Evolutionary conservation across 2,329 filamentous ascomycete species (phyloP), one percentile per base, ranked within the genome.

Genomic region (Tolypocladium album): DNA sequence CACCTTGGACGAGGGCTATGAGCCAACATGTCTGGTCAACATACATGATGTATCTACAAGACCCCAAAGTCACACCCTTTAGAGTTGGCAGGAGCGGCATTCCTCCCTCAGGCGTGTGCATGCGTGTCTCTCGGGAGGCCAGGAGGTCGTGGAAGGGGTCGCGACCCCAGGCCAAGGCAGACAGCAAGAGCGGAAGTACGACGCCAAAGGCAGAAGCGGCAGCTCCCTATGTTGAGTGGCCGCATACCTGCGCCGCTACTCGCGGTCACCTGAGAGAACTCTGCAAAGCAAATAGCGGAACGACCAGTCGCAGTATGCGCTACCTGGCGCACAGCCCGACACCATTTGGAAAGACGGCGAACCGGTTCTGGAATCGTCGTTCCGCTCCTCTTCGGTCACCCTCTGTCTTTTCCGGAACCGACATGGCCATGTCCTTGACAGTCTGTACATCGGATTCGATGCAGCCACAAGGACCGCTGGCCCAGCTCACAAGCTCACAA

Each of bases 141-240:
- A 86, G 82, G 72, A 77, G 82, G 67, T 87, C 82, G 66, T 88
- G 86, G 86, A 87, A 84, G 68, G 85, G 84, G 1, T 78, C 82
- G 3, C 84, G 79, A 62, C 66, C 74, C 8, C 70, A 75, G 59
- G 63, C 57, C 15, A 66, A 65, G 47, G 61, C 67, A 24, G 71
- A 72, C 20, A 64, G 64, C 58, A 79, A 79, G 67, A 84, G 80
- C 66, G 78, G 80, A 24, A 84, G 80, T 67, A 76, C 73, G 55
- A 86, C 83, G 1, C 83, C 83, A 7, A 85, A 80, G 12, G 78
- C 71, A 0, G 78, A 80, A 58, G 66, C 69, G 27, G 64, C 74
- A 4, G 76, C 75, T 55, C 75, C 79, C 2, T 87, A 79, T 61
- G 78, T 83, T 43, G 75, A 82, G 64, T 88, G 85, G 85, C 84